Conservation (phyloP, 2,329 filamentous ascomycete genomes). For the Aphanocladium album region DNA sequence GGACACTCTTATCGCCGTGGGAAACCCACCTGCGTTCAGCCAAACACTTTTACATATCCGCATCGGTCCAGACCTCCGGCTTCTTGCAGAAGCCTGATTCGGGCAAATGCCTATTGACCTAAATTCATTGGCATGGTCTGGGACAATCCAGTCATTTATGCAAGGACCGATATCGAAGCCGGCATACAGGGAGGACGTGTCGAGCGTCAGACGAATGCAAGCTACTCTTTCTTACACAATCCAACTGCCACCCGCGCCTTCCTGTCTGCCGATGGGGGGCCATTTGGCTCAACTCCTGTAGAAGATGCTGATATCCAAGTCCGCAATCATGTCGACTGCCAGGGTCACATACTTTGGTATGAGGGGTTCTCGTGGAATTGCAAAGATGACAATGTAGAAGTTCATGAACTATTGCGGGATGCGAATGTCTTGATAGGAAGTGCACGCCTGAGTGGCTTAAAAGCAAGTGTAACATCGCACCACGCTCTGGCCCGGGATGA, state of each 20-base stretch:
- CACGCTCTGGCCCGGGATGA: conserved; percentile 14
- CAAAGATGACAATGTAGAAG: conserved; percentile 8
- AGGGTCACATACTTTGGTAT: conserved; percentile 21
- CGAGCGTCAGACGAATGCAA: conserved; percentile 24
- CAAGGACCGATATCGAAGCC: conserved; percentile 20
- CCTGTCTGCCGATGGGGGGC: conserved; percentile 25
- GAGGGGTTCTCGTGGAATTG: conserved; percentile 19
- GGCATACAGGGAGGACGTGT: conserved; percentile 13
- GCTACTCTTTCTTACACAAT: conserved; percentile 24
- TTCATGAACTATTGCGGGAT: neutral
- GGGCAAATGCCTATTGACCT: conserved; percentile 24
- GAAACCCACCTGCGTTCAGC: neutral
- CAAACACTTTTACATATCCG: neutral
- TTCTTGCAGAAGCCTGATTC: conserved; percentile 19
- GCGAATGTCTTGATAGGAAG: neutral
- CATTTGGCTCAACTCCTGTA: conserved; percentile 24
- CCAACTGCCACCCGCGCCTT: conserved; percentile 17
- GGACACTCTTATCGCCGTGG: neutral
- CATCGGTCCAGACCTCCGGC: too few relatives aligned
- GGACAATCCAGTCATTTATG: conserved; percentile 23
- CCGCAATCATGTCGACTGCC: conserved; percentile 22
- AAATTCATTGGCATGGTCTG: conserved; percentile 24
- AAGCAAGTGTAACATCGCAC: neutral
- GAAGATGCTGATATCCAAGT: conserved; percentile 26
- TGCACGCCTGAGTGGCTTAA: neutral